These are phyloP conservation scores for Venturia carpophila DNA, from an alignment of 2,329 filamentous ascomycete species.

Conservation along the genomic window DNA sequence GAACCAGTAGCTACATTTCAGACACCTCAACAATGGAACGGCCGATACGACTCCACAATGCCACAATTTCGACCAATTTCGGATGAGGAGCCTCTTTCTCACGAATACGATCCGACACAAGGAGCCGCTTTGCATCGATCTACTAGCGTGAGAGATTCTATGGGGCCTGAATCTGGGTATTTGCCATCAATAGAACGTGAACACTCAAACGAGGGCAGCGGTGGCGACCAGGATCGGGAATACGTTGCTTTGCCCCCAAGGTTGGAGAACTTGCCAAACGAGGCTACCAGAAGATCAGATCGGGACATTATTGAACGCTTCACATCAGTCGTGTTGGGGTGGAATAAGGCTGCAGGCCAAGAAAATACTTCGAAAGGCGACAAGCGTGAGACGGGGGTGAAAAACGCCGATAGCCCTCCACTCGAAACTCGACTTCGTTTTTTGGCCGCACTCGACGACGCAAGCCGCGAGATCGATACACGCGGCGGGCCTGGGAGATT, in stretches of 20 bases:
- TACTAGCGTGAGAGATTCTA: background rate
- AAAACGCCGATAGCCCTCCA: slow-evolving; percentile 6
- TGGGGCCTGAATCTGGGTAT: background rate
- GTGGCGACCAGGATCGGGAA: background rate
- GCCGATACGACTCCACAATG: slow-evolving; percentile 53
- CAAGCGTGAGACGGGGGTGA: background rate
- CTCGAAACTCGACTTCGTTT: slow-evolving; percentile 19
- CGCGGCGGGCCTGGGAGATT: slow-evolving; percentile 75
- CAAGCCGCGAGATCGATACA: slow-evolving; percentile 57
- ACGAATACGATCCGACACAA: background rate
- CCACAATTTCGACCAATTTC: slow-evolving; percentile 61
- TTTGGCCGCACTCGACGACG: slow-evolving; percentile 26
- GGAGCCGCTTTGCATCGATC: background rate
- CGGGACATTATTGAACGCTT: slow-evolving; percentile 5
- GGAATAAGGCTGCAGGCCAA: background rate
- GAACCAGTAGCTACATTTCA: slow-evolving; percentile 13
- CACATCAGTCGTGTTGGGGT: background rate
- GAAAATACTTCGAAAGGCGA: background rate
- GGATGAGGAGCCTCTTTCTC: slow-evolving; percentile 21
- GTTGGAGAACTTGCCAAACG: background rate
- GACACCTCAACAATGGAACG: slow-evolving; percentile 19
- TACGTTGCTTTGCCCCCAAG: background rate
- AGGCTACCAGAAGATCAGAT: background rate
- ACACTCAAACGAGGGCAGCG: background rate
- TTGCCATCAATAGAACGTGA: background rate